A percentile compares a stretch with the other conserved stretches of the same genome.
phyloP scores from a whole-genome alignment of 495 filamentous ascomycete species.

The Friedmanniomyces simplex region DNA sequence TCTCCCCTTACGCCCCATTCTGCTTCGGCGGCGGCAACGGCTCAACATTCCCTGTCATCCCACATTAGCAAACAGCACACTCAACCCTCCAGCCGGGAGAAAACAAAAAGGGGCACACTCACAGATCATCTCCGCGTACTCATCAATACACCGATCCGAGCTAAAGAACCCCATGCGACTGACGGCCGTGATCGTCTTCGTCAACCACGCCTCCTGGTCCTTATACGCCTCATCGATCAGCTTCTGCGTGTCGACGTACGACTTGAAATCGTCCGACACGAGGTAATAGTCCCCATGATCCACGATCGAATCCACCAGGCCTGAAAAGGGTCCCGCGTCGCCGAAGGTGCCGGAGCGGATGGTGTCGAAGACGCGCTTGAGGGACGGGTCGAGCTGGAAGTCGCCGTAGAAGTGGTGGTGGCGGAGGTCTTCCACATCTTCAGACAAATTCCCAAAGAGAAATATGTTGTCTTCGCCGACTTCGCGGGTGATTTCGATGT shows the following conservation, averaged over 20 bases:
- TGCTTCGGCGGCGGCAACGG: conserved; percentile 4
- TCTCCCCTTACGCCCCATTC: conserved; percentile 3
- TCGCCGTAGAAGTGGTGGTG: conserved; percentile 76
- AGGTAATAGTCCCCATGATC: conserved; percentile 97
- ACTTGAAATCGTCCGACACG: conserved; percentile 91
- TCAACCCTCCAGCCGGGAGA: not conserved
- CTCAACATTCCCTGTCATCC: conserved; percentile 3
- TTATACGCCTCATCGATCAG: conserved; percentile 84
- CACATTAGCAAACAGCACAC: not conserved
- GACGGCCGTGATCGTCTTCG: conserved; percentile 78
- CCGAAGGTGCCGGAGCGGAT: conserved; percentile 74
- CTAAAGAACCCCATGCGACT: conserved; percentile 95
- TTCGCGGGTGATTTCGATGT: conserved; percentile 78
- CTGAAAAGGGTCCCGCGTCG: conserved; percentile 59
- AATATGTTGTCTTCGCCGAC: conserved; percentile 95
- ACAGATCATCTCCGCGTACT: conserved; percentile 94
- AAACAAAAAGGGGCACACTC: conserved; percentile 46
- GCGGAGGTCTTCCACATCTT: conserved; percentile 93
- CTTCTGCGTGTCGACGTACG: conserved; percentile 79
- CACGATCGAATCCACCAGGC: conserved; percentile 68
- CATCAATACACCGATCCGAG: conserved; percentile 90
- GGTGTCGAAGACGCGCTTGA: conserved; percentile 68
- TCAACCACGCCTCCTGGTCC: conserved; percentile 84
- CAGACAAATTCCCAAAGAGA: conserved; percentile 91
- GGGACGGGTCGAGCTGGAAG: conserved; percentile 64